Evolutionary conservation across 106 monocot genomes (phyloP).

Genomic region (Dendrobium nobile): DNA sequence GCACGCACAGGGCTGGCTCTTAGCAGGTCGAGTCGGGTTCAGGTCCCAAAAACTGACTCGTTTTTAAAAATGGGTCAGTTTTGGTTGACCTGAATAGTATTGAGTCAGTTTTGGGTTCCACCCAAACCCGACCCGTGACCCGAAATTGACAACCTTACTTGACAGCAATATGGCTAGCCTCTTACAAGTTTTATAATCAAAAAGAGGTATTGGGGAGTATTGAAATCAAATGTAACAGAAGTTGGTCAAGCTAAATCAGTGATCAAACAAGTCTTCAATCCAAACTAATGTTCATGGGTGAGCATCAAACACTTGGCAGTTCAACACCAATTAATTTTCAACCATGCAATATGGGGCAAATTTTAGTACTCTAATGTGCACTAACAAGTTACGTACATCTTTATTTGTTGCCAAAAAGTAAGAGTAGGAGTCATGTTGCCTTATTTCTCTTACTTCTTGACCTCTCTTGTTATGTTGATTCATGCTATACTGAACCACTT

Average conservation of each 20-base stretch:
- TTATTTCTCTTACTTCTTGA: too few species aligned
- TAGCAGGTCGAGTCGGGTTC: too few species aligned
- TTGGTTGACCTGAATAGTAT: too few species aligned
- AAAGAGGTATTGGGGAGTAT: not conserved
- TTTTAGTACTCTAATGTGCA: not conserved
- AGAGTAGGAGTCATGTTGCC: not conserved
- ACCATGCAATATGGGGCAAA: not conserved
- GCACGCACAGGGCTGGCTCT: too few species aligned
- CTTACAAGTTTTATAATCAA: not conserved
- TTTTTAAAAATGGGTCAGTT: too few species aligned
- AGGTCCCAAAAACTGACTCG: too few species aligned
- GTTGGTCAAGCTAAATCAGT: not conserved
- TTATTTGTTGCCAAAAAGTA: not conserved
- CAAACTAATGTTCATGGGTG: not conserved
- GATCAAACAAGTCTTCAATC: not conserved
- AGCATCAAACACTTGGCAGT: not conserved
- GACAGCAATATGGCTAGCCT: not conserved
- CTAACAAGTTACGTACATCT: not conserved
- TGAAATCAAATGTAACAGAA: not conserved
- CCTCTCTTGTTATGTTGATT: not conserved
- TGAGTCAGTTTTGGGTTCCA: too few species aligned
- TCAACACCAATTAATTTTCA: not conserved
- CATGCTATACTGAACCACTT: not conserved
- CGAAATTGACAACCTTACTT: not conserved
- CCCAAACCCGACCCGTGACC: too few species aligned